Base-by-base conservation (phyloP, 2,329 filamentous ascomycete genomes). In the Penicillium corylophilum region DNA sequence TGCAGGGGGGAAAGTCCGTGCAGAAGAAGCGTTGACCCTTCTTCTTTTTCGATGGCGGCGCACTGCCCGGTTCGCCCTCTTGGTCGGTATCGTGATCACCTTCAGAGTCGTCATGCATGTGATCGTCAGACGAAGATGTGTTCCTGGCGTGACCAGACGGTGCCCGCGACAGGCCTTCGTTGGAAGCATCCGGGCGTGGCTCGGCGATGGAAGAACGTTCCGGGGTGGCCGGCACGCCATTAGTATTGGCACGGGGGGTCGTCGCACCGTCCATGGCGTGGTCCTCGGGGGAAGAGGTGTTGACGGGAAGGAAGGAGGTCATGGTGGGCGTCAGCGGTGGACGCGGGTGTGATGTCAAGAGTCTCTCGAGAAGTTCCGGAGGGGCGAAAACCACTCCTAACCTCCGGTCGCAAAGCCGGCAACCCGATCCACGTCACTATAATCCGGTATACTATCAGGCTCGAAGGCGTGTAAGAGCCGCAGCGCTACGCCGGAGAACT, bases 11-110 rank as follows among this genome's bases (percentile, higher is more conserved):
- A 63, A 90, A 97, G 28, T 96, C 91, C 4, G 88, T 95, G 74
- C 94, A 99, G 73, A 93, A 96, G 73, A 99, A 99, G 41, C 90
- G 85, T 71, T 96, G 91, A 0, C 91, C 90, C 73, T 96, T 96
- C 76, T 96, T 96, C 82, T 96, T 97, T 76, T 95, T 95, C 46
- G 82, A 86, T 8, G 89, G 87, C 56, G 87, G 83, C n/a, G 38
- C 84, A 43, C 87, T 85, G 10, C 80, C 83, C 50, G 81, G 81
- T 20, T 86, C 78, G 60, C 81, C 85, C 33, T 75, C 86, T 44
- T 82, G 82, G 54, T 90, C 88, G 12, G 88, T 88, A 28, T 71
- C 79, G 22, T 70, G 80, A 22, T 88, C 88, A 46, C 81, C 85
- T 50, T 90, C 88, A 10, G 87, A 87, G 16, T 88, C 86, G 35